These are phyloP conservation scores for Rhizopogon roseolus DNA, from an alignment of 768 basidiomycete genomes.

Conservation along the genomic window DNA sequence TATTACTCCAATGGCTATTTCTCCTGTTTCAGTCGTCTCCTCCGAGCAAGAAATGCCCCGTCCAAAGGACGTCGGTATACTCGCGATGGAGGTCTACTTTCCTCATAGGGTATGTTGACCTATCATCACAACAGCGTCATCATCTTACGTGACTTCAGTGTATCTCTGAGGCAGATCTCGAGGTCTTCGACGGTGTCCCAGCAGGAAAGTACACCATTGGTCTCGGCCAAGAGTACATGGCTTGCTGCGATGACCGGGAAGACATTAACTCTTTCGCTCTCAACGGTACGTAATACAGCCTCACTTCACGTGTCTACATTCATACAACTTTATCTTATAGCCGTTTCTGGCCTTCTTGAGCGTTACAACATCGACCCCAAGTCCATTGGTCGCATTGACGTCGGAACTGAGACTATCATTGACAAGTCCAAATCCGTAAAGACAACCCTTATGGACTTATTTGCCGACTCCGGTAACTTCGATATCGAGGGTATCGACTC, in stretches of 20 bases:
- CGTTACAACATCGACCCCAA: constrained; percentile 96
- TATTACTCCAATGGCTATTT: constrained; percentile 18
- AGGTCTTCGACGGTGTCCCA: constrained; percentile 89
- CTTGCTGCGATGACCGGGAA: constrained; percentile 96
- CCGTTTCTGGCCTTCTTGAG: constrained; percentile 82
- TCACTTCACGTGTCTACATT: neutral
- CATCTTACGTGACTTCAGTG: constrained; percentile 45
- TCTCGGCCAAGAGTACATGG: constrained; percentile 97
- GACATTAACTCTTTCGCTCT: constrained; percentile 98
- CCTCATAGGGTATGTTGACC: constrained; percentile 68
- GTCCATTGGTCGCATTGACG: constrained; percentile 95
- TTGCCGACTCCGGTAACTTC: constrained; percentile 85
- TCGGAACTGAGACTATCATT: constrained; percentile 98
- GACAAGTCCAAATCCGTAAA: constrained; percentile 99
- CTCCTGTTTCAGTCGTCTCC: constrained; percentile 8
- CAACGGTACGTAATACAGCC: constrained; percentile 56
- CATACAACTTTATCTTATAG: constrained; percentile 34
- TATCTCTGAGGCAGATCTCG: constrained; percentile 93
- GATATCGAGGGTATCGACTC: constrained; percentile 99
- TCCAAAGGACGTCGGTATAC: constrained; percentile 92
- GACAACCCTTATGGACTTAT: constrained; percentile 98
- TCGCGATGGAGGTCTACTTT: constrained; percentile 93
- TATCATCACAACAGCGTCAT: neutral
- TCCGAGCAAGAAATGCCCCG: constrained; percentile 34
- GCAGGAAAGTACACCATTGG: constrained; percentile 99